These are phyloP conservation scores for Schizochytrium sp. DNA, from an alignment of 108 stramenopile species.

Conservation along the genomic window DNA sequence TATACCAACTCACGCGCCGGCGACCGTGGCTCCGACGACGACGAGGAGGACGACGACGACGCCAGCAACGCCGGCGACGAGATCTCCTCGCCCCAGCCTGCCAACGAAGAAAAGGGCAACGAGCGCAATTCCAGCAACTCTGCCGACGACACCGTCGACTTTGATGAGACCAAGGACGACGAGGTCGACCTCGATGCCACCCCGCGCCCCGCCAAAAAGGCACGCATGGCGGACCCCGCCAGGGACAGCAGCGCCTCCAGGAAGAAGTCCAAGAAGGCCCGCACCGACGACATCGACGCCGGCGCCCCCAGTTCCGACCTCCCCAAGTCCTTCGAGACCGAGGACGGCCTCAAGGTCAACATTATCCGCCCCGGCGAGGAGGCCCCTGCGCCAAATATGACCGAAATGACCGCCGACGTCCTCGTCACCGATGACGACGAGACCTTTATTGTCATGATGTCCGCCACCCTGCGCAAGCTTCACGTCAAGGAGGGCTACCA, in stretches of 20 bases:
- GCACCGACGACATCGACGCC: not conserved
- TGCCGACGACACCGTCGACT: not conserved
- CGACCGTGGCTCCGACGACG: not conserved
- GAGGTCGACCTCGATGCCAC: not conserved
- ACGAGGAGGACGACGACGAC: not conserved
- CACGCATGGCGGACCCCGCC: not conserved
- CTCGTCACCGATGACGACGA: slow-evolving; percentile 16
- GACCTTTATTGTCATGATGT: not conserved
- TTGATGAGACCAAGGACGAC: not conserved
- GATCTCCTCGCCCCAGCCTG: too few species aligned
- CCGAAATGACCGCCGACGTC: not conserved
- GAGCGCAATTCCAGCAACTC: not conserved
- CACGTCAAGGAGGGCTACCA: not conserved
- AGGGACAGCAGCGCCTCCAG: too few species aligned
- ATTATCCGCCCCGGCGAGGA: not conserved
- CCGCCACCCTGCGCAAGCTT: not conserved
- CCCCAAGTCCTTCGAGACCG: not conserved
- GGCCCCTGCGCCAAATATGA: not conserved
- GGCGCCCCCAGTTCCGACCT: not conserved
- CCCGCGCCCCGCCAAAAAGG: not conserved
- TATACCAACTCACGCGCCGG: not conserved
- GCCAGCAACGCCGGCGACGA: not conserved
- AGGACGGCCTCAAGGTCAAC: not conserved
- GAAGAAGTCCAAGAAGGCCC: too few species aligned
- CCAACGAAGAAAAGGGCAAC: not conserved